phyloP scores from a whole-genome alignment of 2,329 filamentous ascomycete species.

The Eurotiales sp. region DNA sequence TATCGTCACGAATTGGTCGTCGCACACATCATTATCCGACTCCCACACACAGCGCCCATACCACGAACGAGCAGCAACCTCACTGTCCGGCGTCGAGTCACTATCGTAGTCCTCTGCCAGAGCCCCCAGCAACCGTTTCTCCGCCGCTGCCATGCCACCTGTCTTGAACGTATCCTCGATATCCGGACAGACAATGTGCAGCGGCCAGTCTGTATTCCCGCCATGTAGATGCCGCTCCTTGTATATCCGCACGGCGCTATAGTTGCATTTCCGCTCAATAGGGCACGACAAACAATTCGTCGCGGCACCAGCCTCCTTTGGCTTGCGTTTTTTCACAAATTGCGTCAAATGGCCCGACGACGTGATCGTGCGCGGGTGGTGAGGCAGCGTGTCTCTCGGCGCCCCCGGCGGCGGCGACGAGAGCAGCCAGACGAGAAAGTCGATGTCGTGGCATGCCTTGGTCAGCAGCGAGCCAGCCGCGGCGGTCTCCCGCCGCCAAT shows the following conservation, averaged over 20 bases:
- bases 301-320: constrained; percentile 65
- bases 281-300: constrained; percentile 87
- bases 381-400: constrained; percentile 47
- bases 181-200: constrained; percentile 85
- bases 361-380: constrained; percentile 71
- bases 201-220: constrained; percentile 72
- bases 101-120: constrained; percentile 55
- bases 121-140: constrained; percentile 45
- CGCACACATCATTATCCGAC: constrained; percentile 85
- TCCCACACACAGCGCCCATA: constrained; percentile 97
- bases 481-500: constrained; percentile 79
- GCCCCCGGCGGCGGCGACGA: constrained; percentile 61
- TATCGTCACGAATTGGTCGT: constrained; percentile 87
- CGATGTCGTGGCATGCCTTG: constrained; percentile 95
- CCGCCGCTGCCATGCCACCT: constrained; percentile 48
- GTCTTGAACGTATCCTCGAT: constrained; percentile 69
- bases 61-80: constrained; percentile 58
- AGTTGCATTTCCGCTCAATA: constrained; percentile 71
- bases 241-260: constrained; percentile 82
- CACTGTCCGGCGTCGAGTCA: constrained; percentile 50
- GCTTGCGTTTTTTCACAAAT: constrained; percentile 74
- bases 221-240: constrained; percentile 63
- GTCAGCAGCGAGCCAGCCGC: constrained; percentile 78
- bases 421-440: constrained; percentile 86
- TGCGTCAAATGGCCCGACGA: constrained; percentile 74